Base-by-base conservation (phyloP, 2,329 filamentous ascomycete species). In the Fonsecaea monophora region DNA sequence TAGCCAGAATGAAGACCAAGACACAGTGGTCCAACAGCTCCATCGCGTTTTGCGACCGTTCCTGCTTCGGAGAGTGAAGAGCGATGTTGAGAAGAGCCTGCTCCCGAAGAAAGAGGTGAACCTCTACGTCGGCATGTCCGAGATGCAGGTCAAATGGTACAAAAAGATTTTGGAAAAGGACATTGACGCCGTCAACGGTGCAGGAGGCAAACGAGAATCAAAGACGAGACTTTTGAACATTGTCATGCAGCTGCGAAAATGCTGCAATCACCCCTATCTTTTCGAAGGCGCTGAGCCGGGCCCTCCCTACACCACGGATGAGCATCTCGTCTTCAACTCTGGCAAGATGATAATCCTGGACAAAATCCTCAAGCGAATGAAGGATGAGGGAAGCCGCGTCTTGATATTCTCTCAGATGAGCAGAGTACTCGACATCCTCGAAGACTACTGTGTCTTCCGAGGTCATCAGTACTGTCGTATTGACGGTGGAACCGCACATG, bases 391-490 rank as follows among this genome's bases (percentile, higher is more conserved):
- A 50, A 98, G 94, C 76, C 88, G 95, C 71, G 93, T 99, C n/a
- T 86, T 99, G 64, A 98, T 99, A 73, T 99, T 99, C 82, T 99
- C 95, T 0, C 95, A 99, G 76, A 99, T 99, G 95, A 97, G 94
- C 75, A 92, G 95, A 86, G 85, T 97, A 45, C 83, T 99, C 50
- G 95, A 99, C 76, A 99, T 99, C 61, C 85, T 99, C 15, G 95
- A 99, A 77, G 95, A 99, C 78, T 99, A 99, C 79, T 98, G 94
- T 71, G 93, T 98, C 53, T 97, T 99, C 84, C 87, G 94, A 65
- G 90, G 92, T 37, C 97, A 92, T 81, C 91, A 96, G 70, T 99
- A 99, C 81, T 98, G 94, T 79, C 92, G 95, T 75, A 99, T 99
- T 70, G 95, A 99, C 77, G 95, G 95, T 75, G 90, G 94, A 56